Base-by-base conservation (phyloP, 2,329 filamentous ascomycete genomes). In the Botrytis squamosa region DNA sequence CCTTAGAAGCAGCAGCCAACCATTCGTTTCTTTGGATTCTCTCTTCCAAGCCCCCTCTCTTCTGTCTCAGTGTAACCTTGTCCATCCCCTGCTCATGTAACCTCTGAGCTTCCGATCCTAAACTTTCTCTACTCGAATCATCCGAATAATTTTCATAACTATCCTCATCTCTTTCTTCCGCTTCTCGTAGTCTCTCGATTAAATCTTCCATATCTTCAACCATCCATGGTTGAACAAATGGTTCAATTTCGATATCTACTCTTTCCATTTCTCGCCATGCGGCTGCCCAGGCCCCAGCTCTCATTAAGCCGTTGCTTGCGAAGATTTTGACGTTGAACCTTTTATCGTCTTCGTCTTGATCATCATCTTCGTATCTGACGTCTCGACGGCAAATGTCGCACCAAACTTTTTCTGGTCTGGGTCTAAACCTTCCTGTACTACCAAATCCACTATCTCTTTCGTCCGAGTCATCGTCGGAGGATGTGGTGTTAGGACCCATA, bases 231-330 rank as follows among this genome's bases (percentile, higher is more conserved):
- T 90, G 88, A 18, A 94, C 87, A 79, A 91, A 88, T 5, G 96
- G 92, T 78, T 93, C 89, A 70, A 99, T 89, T 82, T 98, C 95
- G 1, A 97, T 93, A 80, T 99, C 96, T 0, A 98, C 93, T n/a
- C 95, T 89, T 83, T 99, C 96, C 96, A 99, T 99, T 83, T 98
- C 95, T 78, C 90, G 92, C 95, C 95, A 99, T 74, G 93, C 95
- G 3, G 95, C 95, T 7, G 89, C 89, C 96, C 96, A 99, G 0
- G 96, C 95, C 0, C 94, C 94, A 8, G 93, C 91, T 74, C 91
- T 89, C 93, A 99, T 97, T 66, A 98, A 85, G 0, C 96, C 96
- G 82, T 98, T 99, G 70, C 94, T 95, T 0, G 96, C 96, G 80
- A 95, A 99, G 1, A 98, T 91, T 80, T 94, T 96, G 81, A 98